phyloP scores from a whole-genome alignment of 805 yeast genomes.

The Candida bentonensis region DNA sequence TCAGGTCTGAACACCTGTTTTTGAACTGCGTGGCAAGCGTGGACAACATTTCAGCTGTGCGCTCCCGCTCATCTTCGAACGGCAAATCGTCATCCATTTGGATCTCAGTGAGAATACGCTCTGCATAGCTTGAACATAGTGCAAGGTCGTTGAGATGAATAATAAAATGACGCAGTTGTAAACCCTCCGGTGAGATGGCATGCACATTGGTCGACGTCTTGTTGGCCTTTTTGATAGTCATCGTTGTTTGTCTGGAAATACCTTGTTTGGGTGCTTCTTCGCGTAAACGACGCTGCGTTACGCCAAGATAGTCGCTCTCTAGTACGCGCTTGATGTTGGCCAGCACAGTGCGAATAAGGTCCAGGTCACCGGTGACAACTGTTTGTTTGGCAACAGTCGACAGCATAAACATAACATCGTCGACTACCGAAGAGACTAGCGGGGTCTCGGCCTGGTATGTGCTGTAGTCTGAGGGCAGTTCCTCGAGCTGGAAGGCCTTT shows the following conservation, averaged over 20 bases:
- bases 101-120: slow-evolving; percentile 35
- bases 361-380: slow-evolving; percentile 55
- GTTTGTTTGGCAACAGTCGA: slow-evolving; percentile 52
- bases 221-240: not conserved
- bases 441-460: slow-evolving; percentile 40
- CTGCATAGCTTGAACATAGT: slow-evolving; percentile 43
- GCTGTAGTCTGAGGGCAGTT: slow-evolving; percentile 33
- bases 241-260: not conserved
- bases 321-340: slow-evolving; percentile 43
- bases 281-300: slow-evolving; percentile 33
- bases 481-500: slow-evolving; percentile 69
- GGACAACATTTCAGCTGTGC: slow-evolving; percentile 9
- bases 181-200: slow-evolving; percentile 21
- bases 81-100: slow-evolving; percentile 15
- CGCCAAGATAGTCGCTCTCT: slow-evolving; percentile 49
- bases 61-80: slow-evolving; percentile 14
- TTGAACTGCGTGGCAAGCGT: slow-evolving; percentile 19
- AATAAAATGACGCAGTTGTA: slow-evolving; percentile 42
- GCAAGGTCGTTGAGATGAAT: slow-evolving; percentile 62
- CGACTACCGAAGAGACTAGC: slow-evolving; percentile 63
- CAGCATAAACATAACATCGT: slow-evolving; percentile 65
- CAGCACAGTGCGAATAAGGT: slow-evolving; percentile 40
- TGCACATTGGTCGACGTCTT: not conserved
- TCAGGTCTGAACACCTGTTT: slow-evolving; percentile 24
- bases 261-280: slow-evolving; percentile 27